Percentiles rank a stretch among this genome's conserved stretches.
These are phyloP conservation scores for Ustilago trichophora DNA, from an alignment of 1,284 basidiomycete genomes.

Conservation along the genomic window DNA sequence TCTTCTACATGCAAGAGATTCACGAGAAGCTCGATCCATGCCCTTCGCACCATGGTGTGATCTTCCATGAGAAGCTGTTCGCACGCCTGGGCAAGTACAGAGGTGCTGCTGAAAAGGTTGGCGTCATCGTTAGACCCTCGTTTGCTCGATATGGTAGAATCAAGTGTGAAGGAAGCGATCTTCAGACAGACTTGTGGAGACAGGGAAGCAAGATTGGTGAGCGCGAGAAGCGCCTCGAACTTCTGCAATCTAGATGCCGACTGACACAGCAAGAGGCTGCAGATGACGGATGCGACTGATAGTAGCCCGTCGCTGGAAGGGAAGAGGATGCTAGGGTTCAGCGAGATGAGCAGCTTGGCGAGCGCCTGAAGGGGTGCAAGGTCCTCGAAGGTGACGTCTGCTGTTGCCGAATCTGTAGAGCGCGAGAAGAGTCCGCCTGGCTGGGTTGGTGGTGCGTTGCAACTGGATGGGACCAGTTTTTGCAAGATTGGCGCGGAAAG, in stretches of 20 bases:
- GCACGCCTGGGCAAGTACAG: slow-evolving; percentile 20
- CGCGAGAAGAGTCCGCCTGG: slow-evolving; percentile 10
- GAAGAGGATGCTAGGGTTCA: slow-evolving; percentile 87
- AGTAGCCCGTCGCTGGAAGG: slow-evolving; percentile 67
- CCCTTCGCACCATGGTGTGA: slow-evolving; percentile 81
- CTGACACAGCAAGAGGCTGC: slow-evolving; percentile 35
- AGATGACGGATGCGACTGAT: slow-evolving; percentile 35
- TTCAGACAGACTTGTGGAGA: slow-evolving; percentile 66
- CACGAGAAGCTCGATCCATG: slow-evolving; percentile 90
- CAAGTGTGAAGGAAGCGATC: slow-evolving; percentile 34
- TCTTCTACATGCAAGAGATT: slow-evolving; percentile 83
- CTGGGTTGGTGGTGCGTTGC: no score
- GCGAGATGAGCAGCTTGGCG: slow-evolving; percentile 89
- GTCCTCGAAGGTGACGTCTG: slow-evolving; percentile 65
- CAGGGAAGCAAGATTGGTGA: slow-evolving; percentile 89
- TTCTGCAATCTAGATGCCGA: slow-evolving; percentile 78
- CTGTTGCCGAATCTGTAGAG: background rate
- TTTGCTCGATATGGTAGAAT: background rate
- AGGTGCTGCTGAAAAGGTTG: slow-evolving; percentile 8
- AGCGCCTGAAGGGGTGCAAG: slow-evolving; percentile 84
- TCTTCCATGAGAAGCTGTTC: slow-evolving; percentile 78
- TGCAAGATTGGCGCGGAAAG: slow-evolving; percentile 67
- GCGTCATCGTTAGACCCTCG: background rate
- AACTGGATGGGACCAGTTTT: no score
- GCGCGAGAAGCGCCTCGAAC: slow-evolving; percentile 92